phyloP scores from a whole-genome alignment of 306 rosid genomes.

The Quercus berberidifolia region DNA sequence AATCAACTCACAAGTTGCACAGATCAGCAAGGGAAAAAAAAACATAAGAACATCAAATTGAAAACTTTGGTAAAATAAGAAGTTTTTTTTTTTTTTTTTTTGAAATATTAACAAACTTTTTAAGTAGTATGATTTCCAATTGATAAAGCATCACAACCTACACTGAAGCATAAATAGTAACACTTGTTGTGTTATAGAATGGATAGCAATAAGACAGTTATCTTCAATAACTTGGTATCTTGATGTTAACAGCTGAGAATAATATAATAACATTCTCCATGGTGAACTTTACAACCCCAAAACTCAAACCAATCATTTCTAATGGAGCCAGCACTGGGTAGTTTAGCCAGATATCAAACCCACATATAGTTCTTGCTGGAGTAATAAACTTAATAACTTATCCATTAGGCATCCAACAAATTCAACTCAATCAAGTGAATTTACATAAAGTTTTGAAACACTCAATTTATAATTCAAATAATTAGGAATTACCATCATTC shows the following conservation, averaged over 20 bases:
- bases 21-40: neutral
- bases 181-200: neutral
- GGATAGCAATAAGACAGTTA: neutral
- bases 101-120: neutral
- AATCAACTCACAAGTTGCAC: neutral
- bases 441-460: neutral
- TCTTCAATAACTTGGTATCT: neutral
- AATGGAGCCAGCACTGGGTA: neutral
- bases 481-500: conserved; percentile 80
- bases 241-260: neutral
- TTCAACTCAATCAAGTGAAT: conserved; percentile 13
- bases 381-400: too few species aligned
- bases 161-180: neutral
- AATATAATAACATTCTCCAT: neutral
- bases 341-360: neutral
- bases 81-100: too few species aligned
- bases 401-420: conserved; percentile 1
- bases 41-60: neutral
- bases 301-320: neutral
- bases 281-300: neutral
- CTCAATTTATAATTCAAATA: neutral
- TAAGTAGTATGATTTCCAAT: neutral
- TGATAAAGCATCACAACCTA: too few species aligned
- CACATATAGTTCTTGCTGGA: neutral
- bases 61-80: neutral